Evolutionary conservation across 2,329 filamentous ascomycete species (phyloP).

Genomic region (Zasmidium angulare): DNA sequence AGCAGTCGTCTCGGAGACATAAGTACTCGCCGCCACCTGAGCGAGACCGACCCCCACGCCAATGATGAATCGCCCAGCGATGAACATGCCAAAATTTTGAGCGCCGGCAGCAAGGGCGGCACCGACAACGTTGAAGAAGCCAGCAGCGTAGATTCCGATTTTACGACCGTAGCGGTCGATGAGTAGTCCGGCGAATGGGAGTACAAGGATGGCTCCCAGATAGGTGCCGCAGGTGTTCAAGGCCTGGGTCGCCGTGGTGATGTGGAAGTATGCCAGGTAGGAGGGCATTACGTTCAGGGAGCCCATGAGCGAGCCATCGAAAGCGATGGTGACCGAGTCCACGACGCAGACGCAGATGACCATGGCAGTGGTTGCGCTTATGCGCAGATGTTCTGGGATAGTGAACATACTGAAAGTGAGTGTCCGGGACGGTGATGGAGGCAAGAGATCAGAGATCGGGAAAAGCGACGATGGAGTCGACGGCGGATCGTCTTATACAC

Average conservation of each 20-base stretch:
- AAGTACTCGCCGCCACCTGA: slow-evolving; percentile 1
- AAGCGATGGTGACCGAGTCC: slow-evolving; percentile 7
- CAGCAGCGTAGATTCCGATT: background rate
- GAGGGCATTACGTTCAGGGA: slow-evolving; percentile 6
- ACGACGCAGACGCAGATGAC: slow-evolving; percentile 4
- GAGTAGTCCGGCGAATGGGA: background rate
- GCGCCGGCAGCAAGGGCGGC: slow-evolving; percentile 61
- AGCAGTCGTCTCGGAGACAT: slow-evolving; percentile 4
- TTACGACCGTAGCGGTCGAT: background rate
- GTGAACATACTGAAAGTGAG: too few relatives aligned
- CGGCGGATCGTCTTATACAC: too few relatives aligned
- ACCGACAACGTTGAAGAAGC: slow-evolving; percentile 41
- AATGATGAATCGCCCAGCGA: slow-evolving; percentile 65
- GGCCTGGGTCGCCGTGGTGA: slow-evolving; percentile 52
- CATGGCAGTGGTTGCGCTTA: too few relatives aligned
- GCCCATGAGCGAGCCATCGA: slow-evolving; percentile 6
- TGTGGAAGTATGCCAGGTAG: slow-evolving; percentile 16
- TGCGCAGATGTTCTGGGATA: too few relatives aligned
- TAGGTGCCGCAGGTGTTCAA: slow-evolving; percentile 31
- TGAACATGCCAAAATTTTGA: slow-evolving; percentile 65
- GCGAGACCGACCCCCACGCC: slow-evolving; percentile 40
- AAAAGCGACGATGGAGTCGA: too few relatives aligned
- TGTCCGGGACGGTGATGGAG: too few relatives aligned
- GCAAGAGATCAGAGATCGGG: too few relatives aligned
- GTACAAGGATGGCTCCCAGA: background rate